A percentile compares a stretch with the other conserved stretches of the same genome.
Conservation (phyloP, 148 eudicot species). For the Rhododendron mucronatum region DNA sequence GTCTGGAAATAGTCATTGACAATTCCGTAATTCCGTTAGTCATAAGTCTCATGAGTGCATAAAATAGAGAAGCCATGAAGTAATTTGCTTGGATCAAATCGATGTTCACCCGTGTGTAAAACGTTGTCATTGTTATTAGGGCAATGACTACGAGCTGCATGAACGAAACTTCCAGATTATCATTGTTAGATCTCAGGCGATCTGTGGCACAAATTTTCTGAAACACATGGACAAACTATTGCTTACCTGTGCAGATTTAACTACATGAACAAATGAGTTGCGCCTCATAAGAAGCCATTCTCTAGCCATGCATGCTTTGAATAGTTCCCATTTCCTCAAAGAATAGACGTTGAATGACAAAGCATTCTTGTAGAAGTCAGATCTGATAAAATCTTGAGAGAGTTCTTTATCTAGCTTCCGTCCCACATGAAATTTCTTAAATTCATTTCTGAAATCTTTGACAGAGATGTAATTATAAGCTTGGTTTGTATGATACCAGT, state of each 20-base stretch:
- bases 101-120: constrained; percentile 50
- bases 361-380: constrained; percentile 34
- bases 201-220: neutral
- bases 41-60: constrained; percentile 40
- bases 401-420: constrained; percentile 39
- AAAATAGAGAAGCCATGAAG: constrained; percentile 53
- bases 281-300: constrained; percentile 72
- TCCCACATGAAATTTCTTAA: constrained; percentile 43
- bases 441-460: constrained; percentile 40
- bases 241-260: constrained; percentile 59
- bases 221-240: neutral
- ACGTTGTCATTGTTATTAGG: constrained; percentile 56
- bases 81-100: constrained; percentile 31
- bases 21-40: constrained; percentile 61
- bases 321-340: constrained; percentile 60
- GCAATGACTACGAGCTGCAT: constrained; percentile 49
- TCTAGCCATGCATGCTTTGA: constrained; percentile 69
- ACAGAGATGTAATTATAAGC: constrained; percentile 47
- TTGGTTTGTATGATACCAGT: constrained; percentile 41
- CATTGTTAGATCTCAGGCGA: neutral
- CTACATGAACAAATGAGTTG: constrained; percentile 58
- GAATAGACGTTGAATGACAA: constrained; percentile 49
- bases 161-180: neutral
- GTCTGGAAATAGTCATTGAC: constrained; percentile 46
- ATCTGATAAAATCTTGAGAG: constrained; percentile 38